These are phyloP conservation scores for Coemansia sp. DNA, from an alignment of 371 early-diverging fungal species.

Conservation along the genomic window DNA sequence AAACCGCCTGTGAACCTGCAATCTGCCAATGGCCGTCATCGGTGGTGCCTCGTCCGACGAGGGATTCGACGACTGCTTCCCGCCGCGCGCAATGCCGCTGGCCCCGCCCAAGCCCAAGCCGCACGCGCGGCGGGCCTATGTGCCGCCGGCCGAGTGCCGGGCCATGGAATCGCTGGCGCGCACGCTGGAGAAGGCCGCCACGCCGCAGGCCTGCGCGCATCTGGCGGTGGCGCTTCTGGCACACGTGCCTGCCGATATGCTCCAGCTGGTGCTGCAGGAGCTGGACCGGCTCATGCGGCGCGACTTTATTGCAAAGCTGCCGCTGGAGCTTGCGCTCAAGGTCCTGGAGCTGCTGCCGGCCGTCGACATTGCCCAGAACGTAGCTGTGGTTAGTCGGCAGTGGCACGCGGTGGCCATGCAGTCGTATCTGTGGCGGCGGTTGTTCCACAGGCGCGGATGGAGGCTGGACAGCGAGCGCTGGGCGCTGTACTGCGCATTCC, in stretches of 20 bases:
- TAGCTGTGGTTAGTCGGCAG: conserved; percentile 25
- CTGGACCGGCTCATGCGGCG: conserved; percentile 36
- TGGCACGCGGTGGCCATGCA: conserved; percentile 28
- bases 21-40: conserved; percentile 9
- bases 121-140: no score
- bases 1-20: neutral
- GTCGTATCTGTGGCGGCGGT: conserved; percentile 33
- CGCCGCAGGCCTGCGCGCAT: conserved; percentile 21
- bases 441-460: conserved; percentile 34
- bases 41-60: conserved; percentile 18
- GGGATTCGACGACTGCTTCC: conserved; percentile 31
- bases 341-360: conserved; percentile 28
- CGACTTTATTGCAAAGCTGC: conserved; percentile 42
- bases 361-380: conserved; percentile 18
- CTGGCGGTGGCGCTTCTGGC: conserved; percentile 33
- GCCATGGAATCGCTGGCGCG: conserved; percentile 25
- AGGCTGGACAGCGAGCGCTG: conserved; percentile 29
- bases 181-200: conserved; percentile 13
- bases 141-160: conserved; percentile 3
- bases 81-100: conserved; percentile 1
- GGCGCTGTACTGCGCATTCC: conserved; percentile 27
- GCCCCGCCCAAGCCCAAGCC: neutral
- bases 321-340: conserved; percentile 31
- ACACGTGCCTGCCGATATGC: conserved; percentile 32
- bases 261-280: conserved; percentile 20